Percentiles rank a stretch among this genome's conserved stretches.
Evolutionary conservation across 2,329 filamentous ascomycete genomes (phyloP).

Genomic region (Lecanosticta acicola): DNA sequence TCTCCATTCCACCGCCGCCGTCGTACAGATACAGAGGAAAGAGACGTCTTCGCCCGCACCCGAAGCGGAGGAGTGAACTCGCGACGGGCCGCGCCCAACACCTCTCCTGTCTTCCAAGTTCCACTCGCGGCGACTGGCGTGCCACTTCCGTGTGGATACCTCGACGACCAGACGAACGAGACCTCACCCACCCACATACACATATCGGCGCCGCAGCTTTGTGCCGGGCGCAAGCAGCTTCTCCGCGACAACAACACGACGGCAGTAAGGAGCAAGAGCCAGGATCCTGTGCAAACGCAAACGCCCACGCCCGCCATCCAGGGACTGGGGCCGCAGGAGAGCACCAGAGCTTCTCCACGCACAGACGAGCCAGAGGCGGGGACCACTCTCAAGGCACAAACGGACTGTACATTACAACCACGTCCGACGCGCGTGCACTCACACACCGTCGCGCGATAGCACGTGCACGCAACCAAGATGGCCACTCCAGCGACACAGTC

Average conservation of each 20-base stretch:
- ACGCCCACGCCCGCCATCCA: background rate
- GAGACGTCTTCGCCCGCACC: background rate
- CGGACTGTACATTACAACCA: background rate
- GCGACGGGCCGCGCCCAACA: background rate
- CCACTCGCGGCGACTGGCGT: background rate
- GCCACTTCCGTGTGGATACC: background rate
- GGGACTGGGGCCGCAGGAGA: background rate
- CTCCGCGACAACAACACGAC: background rate
- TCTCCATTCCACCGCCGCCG: too few relatives aligned
- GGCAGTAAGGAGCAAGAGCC: background rate
- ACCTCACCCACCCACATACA: background rate
- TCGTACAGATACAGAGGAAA: background rate
- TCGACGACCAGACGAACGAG: background rate
- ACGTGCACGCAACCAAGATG: conserved; percentile 37
- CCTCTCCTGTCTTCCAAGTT: background rate
- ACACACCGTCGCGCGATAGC: background rate
- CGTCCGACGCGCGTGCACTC: background rate
- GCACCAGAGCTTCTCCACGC: background rate
- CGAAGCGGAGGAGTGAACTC: background rate
- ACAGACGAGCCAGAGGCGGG: background rate
- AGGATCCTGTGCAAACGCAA: background rate
- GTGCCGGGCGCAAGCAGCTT: background rate
- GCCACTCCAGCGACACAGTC: conserved; percentile 84
- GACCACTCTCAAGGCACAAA: background rate
- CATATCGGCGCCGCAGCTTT: background rate